Evolutionary conservation across 225 moss, liverwort and hornwort genomes (phyloP).

Genomic region (Rhytidiadelphus loreus): DNA sequence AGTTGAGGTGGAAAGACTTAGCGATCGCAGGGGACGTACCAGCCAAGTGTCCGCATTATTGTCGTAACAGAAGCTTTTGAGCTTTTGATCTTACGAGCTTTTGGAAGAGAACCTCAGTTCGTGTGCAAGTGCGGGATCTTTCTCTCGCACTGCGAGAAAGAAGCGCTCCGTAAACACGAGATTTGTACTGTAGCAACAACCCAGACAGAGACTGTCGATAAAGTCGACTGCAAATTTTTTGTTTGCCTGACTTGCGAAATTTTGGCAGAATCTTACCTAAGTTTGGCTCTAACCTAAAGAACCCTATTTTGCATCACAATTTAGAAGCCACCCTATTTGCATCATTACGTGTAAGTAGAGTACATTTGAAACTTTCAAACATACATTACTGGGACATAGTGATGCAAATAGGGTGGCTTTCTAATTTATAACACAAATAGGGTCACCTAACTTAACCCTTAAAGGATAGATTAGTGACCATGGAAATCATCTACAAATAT

Average conservation of each 20-base stretch:
- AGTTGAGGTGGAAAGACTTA: background rate
- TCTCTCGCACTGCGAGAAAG: background rate
- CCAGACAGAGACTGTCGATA: background rate
- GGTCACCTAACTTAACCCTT: no score
- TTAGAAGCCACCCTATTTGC: background rate
- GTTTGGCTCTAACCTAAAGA: background rate
- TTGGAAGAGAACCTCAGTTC: background rate
- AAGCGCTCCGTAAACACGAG: background rate
- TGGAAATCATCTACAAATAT: no score
- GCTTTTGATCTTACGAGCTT: background rate
- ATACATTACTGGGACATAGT: fast-evolving
- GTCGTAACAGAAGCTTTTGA: background rate
- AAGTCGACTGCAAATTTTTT: background rate
- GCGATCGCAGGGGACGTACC: background rate
- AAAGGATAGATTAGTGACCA: no score
- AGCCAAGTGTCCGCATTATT: background rate
- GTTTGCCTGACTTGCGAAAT: no score
- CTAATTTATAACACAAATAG: background rate
- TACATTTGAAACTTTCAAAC: background rate
- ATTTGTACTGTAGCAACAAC: background rate
- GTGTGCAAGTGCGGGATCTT: background rate
- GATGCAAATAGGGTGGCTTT: background rate
- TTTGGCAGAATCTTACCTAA: background rate
- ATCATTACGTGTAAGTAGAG: fast-evolving
- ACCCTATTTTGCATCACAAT: background rate